Base-by-base conservation (phyloP, 1,139 yeast genomes). In the Arxiozyma bovina region DNA sequence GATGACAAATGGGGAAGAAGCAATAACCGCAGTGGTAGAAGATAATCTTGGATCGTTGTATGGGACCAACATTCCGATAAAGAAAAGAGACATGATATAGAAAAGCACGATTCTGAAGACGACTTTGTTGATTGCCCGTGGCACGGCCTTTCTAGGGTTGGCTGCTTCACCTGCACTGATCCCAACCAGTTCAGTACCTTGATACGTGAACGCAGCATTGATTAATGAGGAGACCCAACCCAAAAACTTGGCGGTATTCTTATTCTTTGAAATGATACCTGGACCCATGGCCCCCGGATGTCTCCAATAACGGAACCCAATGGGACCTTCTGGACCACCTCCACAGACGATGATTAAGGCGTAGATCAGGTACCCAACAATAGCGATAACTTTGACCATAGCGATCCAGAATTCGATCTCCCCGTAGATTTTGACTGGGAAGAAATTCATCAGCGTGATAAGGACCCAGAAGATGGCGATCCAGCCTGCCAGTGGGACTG, bases 111-210 rank as follows among this genome's bases (percentile, higher is more conserved):
- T 85, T 73, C 96, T 85, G 76, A 82, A 83, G 64, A 87, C 83
- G 21, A 90, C 88, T 68, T 84, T 80, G 68, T 78, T 84, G 68
- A 86, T 84, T 50, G 95, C 94, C 66, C 79, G 81, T 62, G 93
- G 93, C 58, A 87, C 86, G 42, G 88, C 76, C 63, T 78, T 78
- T 73, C 94, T 78, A 58, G 95, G 94, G 69, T 86, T 82, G 56
- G 79, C 77, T 54, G 90, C 83, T 73, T 87, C 95, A 68, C 89
- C 89, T 60, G 88, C 87, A 7, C 91, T 81, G 64, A 86, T 81
- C 66, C 83, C 84, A 49, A 80, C 80, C 64, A 85, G 75, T 70
- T 87, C 96, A 7, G 91, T 83, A 65, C 94, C 94, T 62, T 82
- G 80, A 68, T 77, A 86, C 30, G 93, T 88, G 69, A 87, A 86